Conservation (phyloP, 257 asterid species). For the Ballota nigra region DNA sequence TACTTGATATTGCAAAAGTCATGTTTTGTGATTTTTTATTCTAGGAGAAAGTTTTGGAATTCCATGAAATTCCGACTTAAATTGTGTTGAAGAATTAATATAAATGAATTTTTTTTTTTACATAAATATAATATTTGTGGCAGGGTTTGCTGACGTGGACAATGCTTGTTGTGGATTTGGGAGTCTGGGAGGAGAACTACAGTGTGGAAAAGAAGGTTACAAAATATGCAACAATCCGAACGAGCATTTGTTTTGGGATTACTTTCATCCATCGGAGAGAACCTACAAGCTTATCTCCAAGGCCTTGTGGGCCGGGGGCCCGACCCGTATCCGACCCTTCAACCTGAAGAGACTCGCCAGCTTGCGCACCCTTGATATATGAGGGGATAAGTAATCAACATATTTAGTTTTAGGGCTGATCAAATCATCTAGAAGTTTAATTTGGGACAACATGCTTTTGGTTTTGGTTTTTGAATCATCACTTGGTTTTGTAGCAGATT, state of each 20-base stretch:
- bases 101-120: no score
- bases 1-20: not conserved
- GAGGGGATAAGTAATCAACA: not conserved
- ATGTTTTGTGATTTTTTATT: no score
- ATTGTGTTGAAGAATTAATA: not conserved
- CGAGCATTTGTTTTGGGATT: slow-evolving; percentile 61
- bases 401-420: not conserved
- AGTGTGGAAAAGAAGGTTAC: slow-evolving; percentile 71
- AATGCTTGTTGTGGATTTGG: slow-evolving; percentile 77
- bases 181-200: slow-evolving; percentile 52
- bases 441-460: not conserved
- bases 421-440: not conserved
- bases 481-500: not conserved
- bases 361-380: slow-evolving; percentile 15
- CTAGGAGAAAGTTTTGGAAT: not conserved
- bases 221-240: slow-evolving; percentile 47
- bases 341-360: slow-evolving; percentile 50
- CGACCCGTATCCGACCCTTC: slow-evolving; percentile 43
- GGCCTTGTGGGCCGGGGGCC: slow-evolving; percentile 60
- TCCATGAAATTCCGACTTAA: not conserved
- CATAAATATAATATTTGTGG: not conserved
- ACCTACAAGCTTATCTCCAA: slow-evolving; percentile 59
- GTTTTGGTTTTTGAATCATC: not conserved
- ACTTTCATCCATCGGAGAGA: slow-evolving; percentile 66
- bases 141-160: slow-evolving; percentile 52